phyloP scores from a whole-genome alignment of 2,329 filamentous ascomycete genomes.

The Rhynchosporium agropyri region DNA sequence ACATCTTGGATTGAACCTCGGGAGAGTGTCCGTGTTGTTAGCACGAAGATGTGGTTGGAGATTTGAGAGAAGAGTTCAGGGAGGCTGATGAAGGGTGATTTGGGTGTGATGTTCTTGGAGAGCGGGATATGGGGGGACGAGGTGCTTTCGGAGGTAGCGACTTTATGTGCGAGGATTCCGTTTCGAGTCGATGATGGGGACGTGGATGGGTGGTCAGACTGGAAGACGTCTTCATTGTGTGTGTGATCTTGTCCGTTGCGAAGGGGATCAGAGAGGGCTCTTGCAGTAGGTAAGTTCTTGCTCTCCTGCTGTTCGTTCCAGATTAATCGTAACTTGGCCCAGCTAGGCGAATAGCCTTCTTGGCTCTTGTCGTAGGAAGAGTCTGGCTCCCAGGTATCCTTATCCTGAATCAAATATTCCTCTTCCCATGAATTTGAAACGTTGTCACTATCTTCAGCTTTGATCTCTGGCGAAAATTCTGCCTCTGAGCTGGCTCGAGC shows the following conservation, averaged over 20 bases:
- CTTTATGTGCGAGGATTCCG: neutral
- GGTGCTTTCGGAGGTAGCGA: neutral
- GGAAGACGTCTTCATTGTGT: neutral
- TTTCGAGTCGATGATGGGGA: too few relatives aligned
- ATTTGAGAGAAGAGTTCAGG: slow-evolving; percentile 24
- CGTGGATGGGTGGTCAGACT: neutral
- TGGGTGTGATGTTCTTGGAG: neutral
- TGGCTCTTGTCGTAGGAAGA: neutral
- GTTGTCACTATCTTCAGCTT: neutral
- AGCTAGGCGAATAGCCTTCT: neutral
- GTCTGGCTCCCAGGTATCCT: neutral
- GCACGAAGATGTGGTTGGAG: neutral
- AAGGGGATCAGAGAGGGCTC: neutral
- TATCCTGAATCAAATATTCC: neutral
- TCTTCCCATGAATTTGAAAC: neutral
- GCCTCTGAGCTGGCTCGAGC: neutral
- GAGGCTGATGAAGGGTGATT: slow-evolving; percentile 24
- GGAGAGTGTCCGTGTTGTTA: slow-evolving; percentile 17
- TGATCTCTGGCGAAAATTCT: neutral
- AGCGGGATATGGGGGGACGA: neutral
- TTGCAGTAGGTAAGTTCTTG: neutral
- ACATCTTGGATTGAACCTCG: slow-evolving; percentile 14
- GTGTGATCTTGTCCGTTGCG: neutral
- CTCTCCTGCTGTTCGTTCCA: neutral
- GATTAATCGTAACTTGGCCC: neutral